phyloP scores from a whole-genome alignment of 1,284 basidiomycete genomes.

The Irpex sp. region DNA sequence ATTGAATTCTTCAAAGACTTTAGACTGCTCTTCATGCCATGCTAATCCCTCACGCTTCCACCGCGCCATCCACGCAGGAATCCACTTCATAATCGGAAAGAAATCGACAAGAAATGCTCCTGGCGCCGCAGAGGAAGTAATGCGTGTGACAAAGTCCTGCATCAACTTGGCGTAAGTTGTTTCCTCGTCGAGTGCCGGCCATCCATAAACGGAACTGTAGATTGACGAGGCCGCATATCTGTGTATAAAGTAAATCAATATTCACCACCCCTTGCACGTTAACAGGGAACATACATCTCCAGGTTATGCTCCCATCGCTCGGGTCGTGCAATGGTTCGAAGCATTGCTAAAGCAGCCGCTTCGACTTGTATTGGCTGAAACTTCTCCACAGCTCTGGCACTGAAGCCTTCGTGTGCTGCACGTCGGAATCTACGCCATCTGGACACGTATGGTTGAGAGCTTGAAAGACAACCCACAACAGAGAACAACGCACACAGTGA shows the following conservation, averaged over 20 bases:
- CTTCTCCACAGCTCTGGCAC: neutral
- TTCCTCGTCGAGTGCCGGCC: neutral
- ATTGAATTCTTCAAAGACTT: conserved; percentile 6
- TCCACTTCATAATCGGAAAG: conserved; percentile 6
- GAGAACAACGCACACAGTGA: neutral
- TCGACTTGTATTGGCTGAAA: neutral
- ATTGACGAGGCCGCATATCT: neutral
- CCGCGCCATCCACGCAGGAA: conserved; percentile 7
- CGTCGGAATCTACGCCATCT: neutral
- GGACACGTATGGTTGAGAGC: neutral
- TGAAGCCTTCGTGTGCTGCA: neutral
- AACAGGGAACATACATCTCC: neutral
- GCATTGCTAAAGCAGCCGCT: neutral
- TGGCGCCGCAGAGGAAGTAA: neutral
- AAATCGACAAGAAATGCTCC: neutral
- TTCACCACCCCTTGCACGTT: neutral
- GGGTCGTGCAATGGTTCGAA: neutral
- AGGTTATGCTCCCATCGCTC: neutral
- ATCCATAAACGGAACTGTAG: neutral
- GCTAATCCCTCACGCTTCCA: conserved; percentile 4
- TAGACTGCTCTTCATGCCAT: conserved; percentile 1
- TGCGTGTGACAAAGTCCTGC: neutral
- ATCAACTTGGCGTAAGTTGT: neutral
- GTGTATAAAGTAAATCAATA: neutral
- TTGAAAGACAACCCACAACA: neutral